These are phyloP conservation scores for Malbranchea zuffiana DNA, from an alignment of 2,329 filamentous ascomycete species.

Conservation along the genomic window DNA sequence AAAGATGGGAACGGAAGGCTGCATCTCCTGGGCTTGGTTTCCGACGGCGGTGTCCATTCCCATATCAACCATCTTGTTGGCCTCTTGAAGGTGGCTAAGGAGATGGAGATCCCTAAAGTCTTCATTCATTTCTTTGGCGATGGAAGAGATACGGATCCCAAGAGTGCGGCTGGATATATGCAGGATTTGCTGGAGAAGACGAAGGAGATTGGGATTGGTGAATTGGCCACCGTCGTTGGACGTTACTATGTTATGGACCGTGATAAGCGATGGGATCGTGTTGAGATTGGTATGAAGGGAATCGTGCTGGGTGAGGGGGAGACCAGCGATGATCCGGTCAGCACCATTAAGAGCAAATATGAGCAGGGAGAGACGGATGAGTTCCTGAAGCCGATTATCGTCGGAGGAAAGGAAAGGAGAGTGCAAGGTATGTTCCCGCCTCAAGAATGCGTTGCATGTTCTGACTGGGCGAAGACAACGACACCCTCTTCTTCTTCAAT, in stretches of 20 bases:
- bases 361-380: conserved; percentile 84
- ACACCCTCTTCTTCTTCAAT: conserved; percentile 99
- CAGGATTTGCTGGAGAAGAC: conserved; percentile 68
- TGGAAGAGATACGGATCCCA: conserved; percentile 94
- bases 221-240: conserved; percentile 86
- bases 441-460: neutral
- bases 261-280: conserved; percentile 96
- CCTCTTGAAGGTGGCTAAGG: conserved; percentile 81
- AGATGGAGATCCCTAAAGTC: conserved; percentile 74
- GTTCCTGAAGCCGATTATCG: conserved; percentile 95
- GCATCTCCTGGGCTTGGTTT: conserved; percentile 84
- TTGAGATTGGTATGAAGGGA: conserved; percentile 82
- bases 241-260: conserved; percentile 99
- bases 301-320: conserved; percentile 80
- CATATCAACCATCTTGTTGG: conserved; percentile 90
- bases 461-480: conserved; percentile 51
- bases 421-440: conserved; percentile 56
- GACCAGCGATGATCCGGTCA: conserved; percentile 69
- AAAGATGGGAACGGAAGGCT: conserved; percentile 84
- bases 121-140: conserved; percentile 99
- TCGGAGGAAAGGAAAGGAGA: conserved; percentile 74
- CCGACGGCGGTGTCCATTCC: conserved; percentile 90
- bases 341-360: conserved; percentile 79
- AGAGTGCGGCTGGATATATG: conserved; percentile 81
- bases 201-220: conserved; percentile 73